Percentiles rank a stretch among this genome's conserved stretches.
These are phyloP conservation scores for Coemansia sp. DNA, from an alignment of 192 early-diverging fungal species.

Conservation along the genomic window DNA sequence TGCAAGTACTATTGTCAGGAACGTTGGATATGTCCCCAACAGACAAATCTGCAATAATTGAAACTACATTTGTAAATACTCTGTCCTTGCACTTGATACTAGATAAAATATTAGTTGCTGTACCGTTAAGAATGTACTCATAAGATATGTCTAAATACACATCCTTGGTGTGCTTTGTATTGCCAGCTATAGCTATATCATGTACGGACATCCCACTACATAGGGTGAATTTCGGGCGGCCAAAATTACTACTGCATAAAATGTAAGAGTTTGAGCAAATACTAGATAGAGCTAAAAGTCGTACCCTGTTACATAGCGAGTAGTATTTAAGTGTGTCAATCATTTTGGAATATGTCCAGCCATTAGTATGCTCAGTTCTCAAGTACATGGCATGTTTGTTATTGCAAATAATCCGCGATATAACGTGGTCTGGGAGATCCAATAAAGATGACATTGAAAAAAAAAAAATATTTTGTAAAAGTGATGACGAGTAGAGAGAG, in stretches of 20 bases:
- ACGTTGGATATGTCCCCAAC: neutral
- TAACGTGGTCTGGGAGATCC: neutral
- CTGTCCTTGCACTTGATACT: neutral
- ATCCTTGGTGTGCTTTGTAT: neutral
- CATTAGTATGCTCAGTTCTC: neutral
- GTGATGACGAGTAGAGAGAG: neutral
- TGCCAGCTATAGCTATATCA: neutral
- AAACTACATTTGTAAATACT: neutral
- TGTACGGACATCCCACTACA: neutral
- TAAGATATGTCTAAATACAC: neutral
- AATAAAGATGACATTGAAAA: neutral
- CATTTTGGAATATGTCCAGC: neutral
- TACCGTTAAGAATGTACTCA: slow-evolving; percentile 3
- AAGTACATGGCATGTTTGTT: too few relatives aligned
- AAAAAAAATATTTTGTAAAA: neutral
- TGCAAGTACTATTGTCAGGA: neutral
- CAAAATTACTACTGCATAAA: neutral
- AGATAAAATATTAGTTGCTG: neutral
- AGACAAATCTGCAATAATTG: neutral
- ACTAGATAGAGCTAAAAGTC: neutral
- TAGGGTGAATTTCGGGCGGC: neutral
- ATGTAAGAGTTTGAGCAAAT: neutral
- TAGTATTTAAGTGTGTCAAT: neutral
- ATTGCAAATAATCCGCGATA: neutral
- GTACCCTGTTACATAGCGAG: neutral